Conservation (phyloP, 345 rosid species). For the Syzygium aromaticum region DNA sequence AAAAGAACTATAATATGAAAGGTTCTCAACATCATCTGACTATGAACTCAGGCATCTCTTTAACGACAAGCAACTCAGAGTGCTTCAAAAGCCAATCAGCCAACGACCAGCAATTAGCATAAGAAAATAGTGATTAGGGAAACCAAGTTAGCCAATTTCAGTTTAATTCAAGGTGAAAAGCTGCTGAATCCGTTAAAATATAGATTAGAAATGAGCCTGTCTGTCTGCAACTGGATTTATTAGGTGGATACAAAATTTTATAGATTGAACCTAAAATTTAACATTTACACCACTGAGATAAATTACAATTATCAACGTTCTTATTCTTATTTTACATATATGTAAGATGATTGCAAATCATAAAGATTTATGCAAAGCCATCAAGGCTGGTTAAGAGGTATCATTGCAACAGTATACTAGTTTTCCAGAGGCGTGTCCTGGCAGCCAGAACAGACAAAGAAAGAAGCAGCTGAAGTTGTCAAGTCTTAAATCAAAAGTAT, state of each 20-base stretch:
- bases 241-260: background rate
- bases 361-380: background rate
- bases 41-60: background rate
- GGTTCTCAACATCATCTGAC: background rate
- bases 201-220: background rate
- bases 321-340: background rate
- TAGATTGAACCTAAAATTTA: background rate
- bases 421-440: background rate
- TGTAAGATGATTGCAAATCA: background rate
- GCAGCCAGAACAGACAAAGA: background rate
- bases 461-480: background rate
- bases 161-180: background rate
- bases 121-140: background rate
- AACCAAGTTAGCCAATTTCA: background rate
- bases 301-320: background rate
- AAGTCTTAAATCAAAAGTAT: background rate
- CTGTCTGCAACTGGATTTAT: background rate
- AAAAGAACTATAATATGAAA: background rate
- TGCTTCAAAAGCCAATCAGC: background rate
- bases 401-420: background rate
- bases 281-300: background rate
- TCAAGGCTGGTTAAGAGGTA: background rate
- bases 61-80: background rate
- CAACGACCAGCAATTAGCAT: background rate
- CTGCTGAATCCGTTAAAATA: background rate